Base-by-base conservation (phyloP, 139 green algal genomes). In the Spirogloea muscicola region DNA sequence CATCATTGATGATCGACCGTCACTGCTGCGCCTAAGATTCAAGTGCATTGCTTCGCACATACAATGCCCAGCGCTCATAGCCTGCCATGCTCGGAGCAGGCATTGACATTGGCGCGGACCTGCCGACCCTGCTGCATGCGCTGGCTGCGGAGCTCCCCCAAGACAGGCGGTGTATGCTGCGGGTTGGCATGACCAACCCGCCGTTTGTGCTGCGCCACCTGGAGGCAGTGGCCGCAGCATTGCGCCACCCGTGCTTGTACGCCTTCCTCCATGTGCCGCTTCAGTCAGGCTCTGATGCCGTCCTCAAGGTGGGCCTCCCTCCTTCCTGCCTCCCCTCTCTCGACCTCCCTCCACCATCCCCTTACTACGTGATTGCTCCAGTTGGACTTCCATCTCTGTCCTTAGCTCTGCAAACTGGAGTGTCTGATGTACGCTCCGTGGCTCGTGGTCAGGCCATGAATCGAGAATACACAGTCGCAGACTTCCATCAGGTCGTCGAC, bases 151-250 rank as follows among this genome's bases (percentile, higher is more conserved):
- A 87, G 61, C 82, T 97, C 55, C 91, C 92, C 1, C 34, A 66
- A 3, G 91, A 95, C 68, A 85, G 86, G 25, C 70, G 85, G 49
- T 87, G 77, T 42, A 93, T 95, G 88, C 85, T 97, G 55, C 82
- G 92, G 0, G 51, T 97, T 10, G 92, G 92, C 33, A 97, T 97
- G 92, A 96, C 90, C 55, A 97, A 97, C 83, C 92, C 92, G 41
- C 92, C 92, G 13, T 97, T 91, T 85, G 94, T 97, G 21, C 80
- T 97, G 72, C 86, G 94, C 71, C 87, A 95, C 70, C 75, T 96
- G 44, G 67, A 84, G 2, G 87, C 75, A 0, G 82, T 94, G 21
- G 86, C 86, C 4, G 68, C 79, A 29, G 51, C 70, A 2, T 75
- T 87, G 68, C 67, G 74, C 29, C 87, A 96, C 80, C 87, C 88